Evolutionary conservation across 208 protist species (phyloP).

Genomic region (Tetramitus jugosus): DNA sequence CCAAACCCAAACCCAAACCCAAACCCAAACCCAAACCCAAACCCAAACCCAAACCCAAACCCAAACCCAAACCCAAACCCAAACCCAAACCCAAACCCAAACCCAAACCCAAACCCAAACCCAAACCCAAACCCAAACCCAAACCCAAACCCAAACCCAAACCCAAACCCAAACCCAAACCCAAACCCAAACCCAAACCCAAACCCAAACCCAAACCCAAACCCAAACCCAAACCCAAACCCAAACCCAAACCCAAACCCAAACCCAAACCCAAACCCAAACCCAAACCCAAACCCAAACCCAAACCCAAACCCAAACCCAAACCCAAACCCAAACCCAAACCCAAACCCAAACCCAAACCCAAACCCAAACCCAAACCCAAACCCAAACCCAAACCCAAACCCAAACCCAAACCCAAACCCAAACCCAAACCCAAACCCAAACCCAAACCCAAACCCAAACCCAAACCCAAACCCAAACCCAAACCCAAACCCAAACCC

Average conservation of each 20-base stretch:
- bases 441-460: slow-evolving; percentile 27
- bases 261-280: slow-evolving; percentile 42
- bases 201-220: slow-evolving; percentile 45
- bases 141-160: slow-evolving; percentile 43
- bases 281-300: slow-evolving; percentile 47
- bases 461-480: slow-evolving; percentile 44
- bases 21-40: slow-evolving; percentile 46
- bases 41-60: slow-evolving; percentile 23
- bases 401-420: slow-evolving; percentile 40
- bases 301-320: slow-evolving; percentile 45
- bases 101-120: slow-evolving; percentile 44
- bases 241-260: slow-evolving; percentile 39
- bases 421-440: slow-evolving; percentile 45
- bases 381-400: slow-evolving; percentile 39
- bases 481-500: slow-evolving; percentile 41
- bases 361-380: slow-evolving; percentile 40
- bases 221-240: slow-evolving; percentile 41
- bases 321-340: slow-evolving; percentile 38
- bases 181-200: slow-evolving; percentile 47
- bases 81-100: slow-evolving; percentile 41
- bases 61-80: slow-evolving; percentile 43
- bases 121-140: slow-evolving; percentile 43
- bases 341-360: slow-evolving; percentile 45
- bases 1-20: slow-evolving; percentile 41
- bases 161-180: slow-evolving; percentile 34